These are phyloP conservation scores for Amesomyces nigricolor DNA, from an alignment of 2,329 filamentous ascomycete genomes.

Conservation along the genomic window DNA sequence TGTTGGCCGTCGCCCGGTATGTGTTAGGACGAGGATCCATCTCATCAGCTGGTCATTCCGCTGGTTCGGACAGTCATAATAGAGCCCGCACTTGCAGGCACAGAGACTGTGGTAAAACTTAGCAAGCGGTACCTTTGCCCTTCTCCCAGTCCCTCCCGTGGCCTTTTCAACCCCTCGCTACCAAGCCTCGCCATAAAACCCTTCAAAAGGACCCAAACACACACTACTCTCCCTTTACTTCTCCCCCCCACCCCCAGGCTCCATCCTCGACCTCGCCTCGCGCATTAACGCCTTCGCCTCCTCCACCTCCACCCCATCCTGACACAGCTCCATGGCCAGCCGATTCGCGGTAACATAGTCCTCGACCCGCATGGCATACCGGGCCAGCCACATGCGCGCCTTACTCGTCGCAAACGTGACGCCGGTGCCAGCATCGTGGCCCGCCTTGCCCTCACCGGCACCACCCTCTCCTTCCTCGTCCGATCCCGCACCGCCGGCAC, in stretches of 20 bases:
- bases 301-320: conserved; percentile 93
- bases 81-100: too few relatives aligned
- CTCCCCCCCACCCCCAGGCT: conserved; percentile 30
- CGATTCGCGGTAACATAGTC: conserved; percentile 74
- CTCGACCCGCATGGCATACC: conserved; percentile 67
- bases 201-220: too few relatives aligned
- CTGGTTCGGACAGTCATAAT: too few relatives aligned
- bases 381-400: conserved; percentile 88
- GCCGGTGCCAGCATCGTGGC: conserved; percentile 56
- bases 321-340: conserved; percentile 83
- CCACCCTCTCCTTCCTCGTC: conserved; percentile 36
- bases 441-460: conserved; percentile 26
- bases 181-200: too few relatives aligned
- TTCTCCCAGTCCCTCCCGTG: too few relatives aligned
- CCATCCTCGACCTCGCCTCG: conserved; percentile 74
- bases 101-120: too few relatives aligned
- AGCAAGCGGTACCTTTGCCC: too few relatives aligned
- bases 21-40: too few relatives aligned
- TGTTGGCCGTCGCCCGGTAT: too few relatives aligned
- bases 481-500: too few relatives aligned
- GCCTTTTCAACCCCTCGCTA: neutral
- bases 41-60: too few relatives aligned
- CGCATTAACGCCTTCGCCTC: conserved; percentile 90
- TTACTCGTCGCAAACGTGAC: conserved; percentile 89
- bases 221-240: conserved; percentile 1